Percentiles rank a stretch among this genome's conserved stretches.
Conservation (phyloP, 2,329 filamentous ascomycete species). For the Aspergillus thermomutatus region DNA sequence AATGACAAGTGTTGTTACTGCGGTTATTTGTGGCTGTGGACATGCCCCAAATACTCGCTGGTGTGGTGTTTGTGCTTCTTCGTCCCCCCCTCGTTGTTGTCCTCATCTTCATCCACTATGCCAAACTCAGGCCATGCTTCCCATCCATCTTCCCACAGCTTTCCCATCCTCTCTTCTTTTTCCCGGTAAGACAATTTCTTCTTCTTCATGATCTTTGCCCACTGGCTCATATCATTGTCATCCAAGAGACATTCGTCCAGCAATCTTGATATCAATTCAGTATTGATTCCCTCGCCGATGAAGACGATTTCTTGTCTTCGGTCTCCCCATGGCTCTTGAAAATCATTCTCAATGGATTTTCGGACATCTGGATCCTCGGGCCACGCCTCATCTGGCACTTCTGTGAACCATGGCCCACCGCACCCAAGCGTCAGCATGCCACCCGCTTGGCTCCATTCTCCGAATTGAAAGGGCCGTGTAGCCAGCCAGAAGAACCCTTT, state of each 20-base stretch:
- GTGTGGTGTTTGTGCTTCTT: conserved; percentile 19
- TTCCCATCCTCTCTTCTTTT: conserved; percentile 47
- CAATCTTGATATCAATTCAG: conserved; percentile 47
- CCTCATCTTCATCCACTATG: conserved; percentile 31
- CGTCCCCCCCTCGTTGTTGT: conserved; percentile 17
- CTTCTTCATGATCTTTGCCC: conserved; percentile 53
- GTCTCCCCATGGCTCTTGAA: conserved; percentile 60
- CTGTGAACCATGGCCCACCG: conserved; percentile 56
- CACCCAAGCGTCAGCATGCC: conserved; percentile 43
- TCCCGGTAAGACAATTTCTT: conserved; percentile 33
- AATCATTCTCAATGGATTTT: conserved; percentile 49
- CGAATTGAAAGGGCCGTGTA: conserved; percentile 40
- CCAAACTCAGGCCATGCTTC: conserved; percentile 50
- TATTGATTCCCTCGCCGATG: conserved; percentile 64
- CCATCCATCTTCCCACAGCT: conserved; percentile 58
- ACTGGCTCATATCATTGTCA: conserved; percentile 56
- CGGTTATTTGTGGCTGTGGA: conserved; percentile 14
- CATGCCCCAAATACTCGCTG: conserved; percentile 27
- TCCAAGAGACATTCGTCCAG: conserved; percentile 62
- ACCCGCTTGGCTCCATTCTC: conserved; percentile 46
- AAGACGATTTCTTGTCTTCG: conserved; percentile 70
- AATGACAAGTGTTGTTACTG: neutral
- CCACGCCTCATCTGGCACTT: conserved; percentile 52
- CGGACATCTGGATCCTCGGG: conserved; percentile 48
- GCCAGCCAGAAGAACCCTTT: conserved; percentile 47